Conservation (phyloP, 345 rosid genomes). For the Populus euphratica region DNA sequence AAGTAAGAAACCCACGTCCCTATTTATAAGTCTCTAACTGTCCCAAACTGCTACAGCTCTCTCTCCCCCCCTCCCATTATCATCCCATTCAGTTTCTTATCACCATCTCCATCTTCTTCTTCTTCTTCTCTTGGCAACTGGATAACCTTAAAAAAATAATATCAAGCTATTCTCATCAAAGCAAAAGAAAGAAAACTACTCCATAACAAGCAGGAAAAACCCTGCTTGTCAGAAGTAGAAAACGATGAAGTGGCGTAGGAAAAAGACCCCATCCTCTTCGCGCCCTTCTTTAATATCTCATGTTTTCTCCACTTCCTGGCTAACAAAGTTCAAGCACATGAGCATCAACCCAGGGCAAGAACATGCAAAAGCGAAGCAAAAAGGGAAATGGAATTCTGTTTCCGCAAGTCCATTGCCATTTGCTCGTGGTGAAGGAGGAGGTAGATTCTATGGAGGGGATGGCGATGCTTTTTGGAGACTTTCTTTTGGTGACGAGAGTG, state of each 20-base stretch:
- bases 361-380: slow-evolving; percentile 25
- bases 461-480: slow-evolving; percentile 56
- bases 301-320: slow-evolving; percentile 52
- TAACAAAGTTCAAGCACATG: slow-evolving; percentile 59
- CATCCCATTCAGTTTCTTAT: slow-evolving; percentile 23
- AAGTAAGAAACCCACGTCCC: slow-evolving; percentile 48
- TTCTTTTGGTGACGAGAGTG: slow-evolving; percentile 43
- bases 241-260: slow-evolving; percentile 68
- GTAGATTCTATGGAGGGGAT: slow-evolving; percentile 40
- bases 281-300: slow-evolving; percentile 46
- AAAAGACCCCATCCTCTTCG: slow-evolving; percentile 39
- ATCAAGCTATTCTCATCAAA: neutral
- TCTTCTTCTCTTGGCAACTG: slow-evolving; percentile 2
- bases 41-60: slow-evolving; percentile 39
- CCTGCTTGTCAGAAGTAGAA: neutral
- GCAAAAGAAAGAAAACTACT: neutral
- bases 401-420: slow-evolving; percentile 20
- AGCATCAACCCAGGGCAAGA: slow-evolving; percentile 23
- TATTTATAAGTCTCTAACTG: slow-evolving; percentile 46
- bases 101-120: neutral
- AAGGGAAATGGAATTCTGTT: slow-evolving; percentile 31
- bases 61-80: slow-evolving; percentile 13
- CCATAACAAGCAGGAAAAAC: neutral
- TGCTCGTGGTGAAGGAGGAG: slow-evolving; percentile 15
- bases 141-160: neutral